These are phyloP conservation scores for Phialophora chinensis DNA, from an alignment of 2,329 filamentous ascomycete species.

Conservation along the genomic window DNA sequence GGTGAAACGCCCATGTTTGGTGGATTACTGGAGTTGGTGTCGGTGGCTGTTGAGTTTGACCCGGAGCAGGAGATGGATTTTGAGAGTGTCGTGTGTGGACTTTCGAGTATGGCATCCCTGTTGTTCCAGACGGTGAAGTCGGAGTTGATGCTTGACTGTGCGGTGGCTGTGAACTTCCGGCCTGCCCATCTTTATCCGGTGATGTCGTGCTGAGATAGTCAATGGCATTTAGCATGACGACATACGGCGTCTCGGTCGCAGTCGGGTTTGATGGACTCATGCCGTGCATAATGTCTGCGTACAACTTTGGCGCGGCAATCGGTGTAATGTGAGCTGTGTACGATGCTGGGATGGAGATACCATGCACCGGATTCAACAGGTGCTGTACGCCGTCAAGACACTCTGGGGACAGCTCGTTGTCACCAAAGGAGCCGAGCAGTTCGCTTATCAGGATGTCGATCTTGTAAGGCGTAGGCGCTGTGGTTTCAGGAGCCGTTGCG, in stretches of 20 bases:
- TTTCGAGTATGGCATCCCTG: constrained; percentile 26
- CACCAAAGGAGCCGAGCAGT: constrained; percentile 90
- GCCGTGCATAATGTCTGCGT: constrained; percentile 77
- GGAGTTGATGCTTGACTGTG: constrained; percentile 4
- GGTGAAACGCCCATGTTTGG: constrained; percentile 53
- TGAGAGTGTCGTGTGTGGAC: constrained; percentile 34
- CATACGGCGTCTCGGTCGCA: constrained; percentile 90
- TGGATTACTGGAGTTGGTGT: constrained; percentile 48
- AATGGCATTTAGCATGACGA: constrained; percentile 87
- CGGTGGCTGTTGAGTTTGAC: constrained; percentile 41
- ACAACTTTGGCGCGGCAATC: constrained; percentile 82
- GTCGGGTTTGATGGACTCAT: constrained; percentile 63
- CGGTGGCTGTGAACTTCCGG: constrained; percentile 9
- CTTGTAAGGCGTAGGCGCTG: constrained; percentile 43
- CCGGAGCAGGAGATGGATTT: constrained; percentile 33
- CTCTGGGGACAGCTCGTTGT: constrained; percentile 96
- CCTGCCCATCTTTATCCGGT: constrained; percentile 49
- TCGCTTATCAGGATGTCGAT: constrained; percentile 94
- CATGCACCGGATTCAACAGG: constrained; percentile 77
- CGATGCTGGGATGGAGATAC: constrained; percentile 89
- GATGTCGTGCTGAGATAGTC: constrained; percentile 80
- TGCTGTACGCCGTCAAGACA: constrained; percentile 95
- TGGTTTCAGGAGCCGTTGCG: constrained; percentile 25
- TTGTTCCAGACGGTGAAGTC: constrained; percentile 18
- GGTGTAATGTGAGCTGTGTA: constrained; percentile 96